Evolutionary conservation across 2,329 filamentous ascomycete species (phyloP), one percentile per base, ranked within the genome.

Genomic region (Pyricularia grisea): DNA sequence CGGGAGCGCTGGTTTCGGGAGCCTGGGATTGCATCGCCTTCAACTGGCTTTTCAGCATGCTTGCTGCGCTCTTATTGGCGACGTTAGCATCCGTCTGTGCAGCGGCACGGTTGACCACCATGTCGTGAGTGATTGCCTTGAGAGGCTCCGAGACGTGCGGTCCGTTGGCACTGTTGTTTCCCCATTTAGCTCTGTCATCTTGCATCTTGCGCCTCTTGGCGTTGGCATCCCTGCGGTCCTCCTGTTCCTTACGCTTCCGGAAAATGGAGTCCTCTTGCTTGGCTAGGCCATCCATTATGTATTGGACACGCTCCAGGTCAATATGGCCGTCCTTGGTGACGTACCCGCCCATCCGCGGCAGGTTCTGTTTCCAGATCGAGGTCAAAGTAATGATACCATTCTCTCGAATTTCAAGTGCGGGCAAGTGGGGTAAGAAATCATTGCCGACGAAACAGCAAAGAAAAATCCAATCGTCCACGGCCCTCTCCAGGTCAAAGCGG

Each of bases 401-500:
- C 76, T 99, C 95, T 71, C 95, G 89, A 77, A 99, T 98, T 78
- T 98, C 95, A 70, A 99, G 85, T 75, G 94, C 97, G n/a, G 95
- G 95, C 70, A 99, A 83, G 84, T 99, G 95, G 67, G 95, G 95
- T 73, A 99, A 82, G 81, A 99, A 99, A 82, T 99, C 96, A 79
- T 99, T 99, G 73, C 94, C 94, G 69, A 98, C 94, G 77, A 98
- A 98, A 81, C 96, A 98, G 81, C 94, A 98, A 89, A 98, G 95
- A 78, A 98, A 98, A 17, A 98, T 93, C 95, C 94, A 98, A 77
- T 98, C 94, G 79, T 98, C 95, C 70, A 98, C 87, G 30, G 94
- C 94, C 72, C 95, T 89, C 79, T 99, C 95, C 64, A 99, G 84
- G 77, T 99, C 93, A 79, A 97, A 98, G 68, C 88, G 87, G 80